Evolutionary conservation across 768 basidiomycete species (phyloP).

Genomic region (Lactarius sanguifluus): DNA sequence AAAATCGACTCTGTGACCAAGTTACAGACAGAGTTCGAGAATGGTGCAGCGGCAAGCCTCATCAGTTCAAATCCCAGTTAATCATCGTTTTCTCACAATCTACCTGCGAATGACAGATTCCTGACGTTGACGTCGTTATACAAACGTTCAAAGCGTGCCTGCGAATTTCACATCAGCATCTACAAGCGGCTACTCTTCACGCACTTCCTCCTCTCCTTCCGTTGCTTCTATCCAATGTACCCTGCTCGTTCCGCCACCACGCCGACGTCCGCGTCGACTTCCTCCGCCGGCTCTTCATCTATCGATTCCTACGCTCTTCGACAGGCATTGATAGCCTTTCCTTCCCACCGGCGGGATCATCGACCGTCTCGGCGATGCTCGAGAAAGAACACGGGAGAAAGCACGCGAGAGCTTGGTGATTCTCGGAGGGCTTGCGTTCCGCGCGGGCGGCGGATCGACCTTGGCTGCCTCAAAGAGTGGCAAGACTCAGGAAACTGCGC

Average conservation of each 20-base stretch:
- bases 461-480: conserved; percentile 48
- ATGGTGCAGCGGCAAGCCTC: conserved; percentile 59
- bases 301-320: conserved; percentile 63
- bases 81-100: conserved; percentile 6
- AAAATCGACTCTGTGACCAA: conserved; percentile 80
- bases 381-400: conserved; percentile 67
- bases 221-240: conserved; percentile 50
- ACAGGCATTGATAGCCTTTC: conserved; percentile 62
- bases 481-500: conserved; percentile 68
- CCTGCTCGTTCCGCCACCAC: conserved; percentile 35
- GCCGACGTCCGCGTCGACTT: conserved; percentile 49
- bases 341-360: conserved; percentile 74
- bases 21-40: conserved; percentile 73
- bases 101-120: conserved; percentile 47
- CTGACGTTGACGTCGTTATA: conserved; percentile 71
- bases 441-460: conserved; percentile 47
- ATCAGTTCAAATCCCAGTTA: background rate
- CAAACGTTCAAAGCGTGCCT: conserved; percentile 70
- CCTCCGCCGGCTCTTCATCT: conserved; percentile 44
- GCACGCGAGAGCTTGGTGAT: conserved; percentile 76
- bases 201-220: conserved; percentile 67
- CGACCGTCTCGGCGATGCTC: conserved; percentile 78
- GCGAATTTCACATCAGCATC: conserved; percentile 77
- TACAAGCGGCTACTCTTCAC: conserved; percentile 73
- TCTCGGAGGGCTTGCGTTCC: conserved; percentile 71